These are phyloP conservation scores for Neonothopanus nambi DNA, from an alignment of 1,284 basidiomycete genomes.

Conservation along the genomic window DNA sequence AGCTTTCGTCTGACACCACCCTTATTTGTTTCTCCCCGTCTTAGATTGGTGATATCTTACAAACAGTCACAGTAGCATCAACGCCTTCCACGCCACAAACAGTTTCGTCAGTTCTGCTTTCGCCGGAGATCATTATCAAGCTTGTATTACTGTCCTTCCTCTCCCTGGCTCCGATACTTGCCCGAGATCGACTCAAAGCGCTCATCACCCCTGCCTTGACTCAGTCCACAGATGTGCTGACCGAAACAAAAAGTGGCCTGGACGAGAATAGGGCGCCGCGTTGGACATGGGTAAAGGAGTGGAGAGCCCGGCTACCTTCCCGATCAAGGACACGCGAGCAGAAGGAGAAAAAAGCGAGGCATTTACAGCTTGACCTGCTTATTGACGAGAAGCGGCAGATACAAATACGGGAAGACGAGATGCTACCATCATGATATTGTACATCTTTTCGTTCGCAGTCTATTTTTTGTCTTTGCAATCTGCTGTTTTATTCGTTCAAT, in stretches of 20 bases:
- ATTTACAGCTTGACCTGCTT: slow-evolving; percentile 41
- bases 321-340: slow-evolving; percentile 45
- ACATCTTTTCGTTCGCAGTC: not conserved
- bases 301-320: slow-evolving; percentile 46
- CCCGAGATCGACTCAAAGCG: slow-evolving; percentile 14
- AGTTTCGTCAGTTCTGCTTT: slow-evolving; percentile 68
- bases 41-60: slow-evolving; percentile 81
- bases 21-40: slow-evolving; percentile 17
- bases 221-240: not conserved
- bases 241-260: slow-evolving; percentile 6
- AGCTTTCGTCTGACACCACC: slow-evolving; percentile 10
- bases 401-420: slow-evolving; percentile 22
- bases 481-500: not conserved
- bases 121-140: slow-evolving; percentile 72
- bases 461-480: not conserved
- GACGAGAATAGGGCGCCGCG: slow-evolving; percentile 29
- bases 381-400: slow-evolving; percentile 48
- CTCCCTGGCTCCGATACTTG: slow-evolving; percentile 77
- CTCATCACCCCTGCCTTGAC: slow-evolving; percentile 9
- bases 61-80: slow-evolving; percentile 64
- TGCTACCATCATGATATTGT: slow-evolving; percentile 34
- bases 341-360: slow-evolving; percentile 36
- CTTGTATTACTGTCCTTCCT: slow-evolving; percentile 72
- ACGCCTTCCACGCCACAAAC: slow-evolving; percentile 68
- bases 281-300: slow-evolving; percentile 64